phyloP scores from a whole-genome alignment of 345 rosid genomes.

The Passiflora organensis region DNA sequence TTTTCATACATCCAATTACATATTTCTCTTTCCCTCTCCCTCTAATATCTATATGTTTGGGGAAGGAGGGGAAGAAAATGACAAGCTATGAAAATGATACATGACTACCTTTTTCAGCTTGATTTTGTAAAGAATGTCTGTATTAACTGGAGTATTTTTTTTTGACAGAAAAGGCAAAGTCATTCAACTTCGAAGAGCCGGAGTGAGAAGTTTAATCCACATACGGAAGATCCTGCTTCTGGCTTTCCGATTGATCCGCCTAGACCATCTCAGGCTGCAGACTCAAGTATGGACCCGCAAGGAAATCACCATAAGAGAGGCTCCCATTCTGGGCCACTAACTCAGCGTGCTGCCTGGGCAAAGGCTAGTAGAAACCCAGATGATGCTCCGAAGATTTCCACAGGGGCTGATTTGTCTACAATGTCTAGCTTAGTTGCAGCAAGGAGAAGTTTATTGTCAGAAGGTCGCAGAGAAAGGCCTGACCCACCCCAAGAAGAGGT shows the following conservation, averaged over 20 bases:
- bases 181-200: slow-evolving; percentile 76
- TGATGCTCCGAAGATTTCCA: too few relatives aligned
- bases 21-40: background rate
- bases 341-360: slow-evolving; percentile 74
- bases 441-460: slow-evolving; percentile 57
- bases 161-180: slow-evolving; percentile 72
- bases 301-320: slow-evolving; percentile 73
- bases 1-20: background rate
- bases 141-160: too few relatives aligned
- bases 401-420: slow-evolving; percentile 54
- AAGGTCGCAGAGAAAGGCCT: slow-evolving; percentile 45
- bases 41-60: background rate
- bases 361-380: too few relatives aligned
- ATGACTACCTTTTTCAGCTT: too few relatives aligned
- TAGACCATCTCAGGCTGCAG: slow-evolving; percentile 72
- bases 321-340: slow-evolving; percentile 88
- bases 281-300: slow-evolving; percentile 50
- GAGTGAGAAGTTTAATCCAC: slow-evolving; percentile 95
- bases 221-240: slow-evolving; percentile 94
- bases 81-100: too few relatives aligned
- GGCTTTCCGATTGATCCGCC: slow-evolving; percentile 99
- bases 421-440: slow-evolving; percentile 51
- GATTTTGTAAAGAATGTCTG: too few relatives aligned
- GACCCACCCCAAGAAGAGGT: slow-evolving; percentile 46
- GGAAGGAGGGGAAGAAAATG: too few relatives aligned